Conservation (phyloP, 164 flowering plant genomes). For the Warburgia ugandensis region DNA sequence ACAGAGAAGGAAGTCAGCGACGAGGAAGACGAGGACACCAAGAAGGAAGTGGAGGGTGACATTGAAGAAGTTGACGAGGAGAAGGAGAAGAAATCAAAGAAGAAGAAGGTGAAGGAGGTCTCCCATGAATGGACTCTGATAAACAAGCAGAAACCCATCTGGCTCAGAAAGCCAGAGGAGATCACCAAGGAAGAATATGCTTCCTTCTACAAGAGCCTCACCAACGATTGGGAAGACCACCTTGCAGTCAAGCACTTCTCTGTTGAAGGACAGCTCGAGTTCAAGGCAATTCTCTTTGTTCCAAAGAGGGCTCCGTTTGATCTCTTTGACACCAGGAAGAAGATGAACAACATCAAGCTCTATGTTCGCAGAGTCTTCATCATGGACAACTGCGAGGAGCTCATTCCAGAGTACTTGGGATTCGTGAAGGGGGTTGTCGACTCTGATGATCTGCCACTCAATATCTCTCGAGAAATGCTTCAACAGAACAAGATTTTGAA, state of each 20-base stretch:
- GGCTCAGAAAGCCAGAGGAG: constrained; percentile 39
- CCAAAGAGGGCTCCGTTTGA: constrained; percentile 19
- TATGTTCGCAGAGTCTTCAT: constrained; percentile 19
- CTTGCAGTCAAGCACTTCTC: constrained; percentile 33
- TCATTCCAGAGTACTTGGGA: constrained; percentile 30
- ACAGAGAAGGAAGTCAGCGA: constrained; percentile 40
- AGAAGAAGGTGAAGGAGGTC: constrained; percentile 33
- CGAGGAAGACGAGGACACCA: constrained; percentile 40
- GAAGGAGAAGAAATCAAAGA: constrained; percentile 13
- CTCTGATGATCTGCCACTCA: constrained; percentile 19
- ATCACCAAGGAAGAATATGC: constrained; percentile 34
- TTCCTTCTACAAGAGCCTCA: constrained; percentile 28
- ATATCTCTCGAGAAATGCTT: constrained; percentile 19
- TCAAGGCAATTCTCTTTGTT: constrained; percentile 18
- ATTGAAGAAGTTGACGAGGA: constrained; percentile 24
- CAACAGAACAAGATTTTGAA: constrained; percentile 22
- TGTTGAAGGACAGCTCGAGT: constrained; percentile 23
- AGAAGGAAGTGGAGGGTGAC: constrained; percentile 27
- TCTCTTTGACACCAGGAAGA: constrained; percentile 26
- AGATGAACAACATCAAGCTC: constrained; percentile 26
- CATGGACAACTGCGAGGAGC: constrained; percentile 22
- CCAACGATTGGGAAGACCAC: constrained; percentile 23
- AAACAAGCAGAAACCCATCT: constrained; percentile 39
- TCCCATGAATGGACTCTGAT: constrained; percentile 28
- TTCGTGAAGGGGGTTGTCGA: constrained; percentile 21